A percentile compares a stretch with the other conserved stretches of the same genome.
phyloP scores from a whole-genome alignment of 2,329 filamentous ascomycete genomes.

The Fusarium temperatum region DNA sequence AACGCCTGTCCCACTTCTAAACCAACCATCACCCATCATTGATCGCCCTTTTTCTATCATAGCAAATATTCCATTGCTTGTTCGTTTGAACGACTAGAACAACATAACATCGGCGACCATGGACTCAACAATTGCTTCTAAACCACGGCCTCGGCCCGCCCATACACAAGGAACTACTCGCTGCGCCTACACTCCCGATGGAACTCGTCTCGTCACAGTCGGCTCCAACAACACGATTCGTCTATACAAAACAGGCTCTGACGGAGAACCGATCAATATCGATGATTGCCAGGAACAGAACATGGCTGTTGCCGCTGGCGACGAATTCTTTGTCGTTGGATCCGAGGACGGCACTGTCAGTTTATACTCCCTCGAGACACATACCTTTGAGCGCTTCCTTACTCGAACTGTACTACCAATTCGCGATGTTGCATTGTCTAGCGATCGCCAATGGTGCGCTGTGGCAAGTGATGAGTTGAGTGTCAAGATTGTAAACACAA shows the following conservation, averaged over 20 bases:
- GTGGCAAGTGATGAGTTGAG: conserved; percentile 96
- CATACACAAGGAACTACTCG: conserved; percentile 88
- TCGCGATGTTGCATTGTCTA: conserved; percentile 83
- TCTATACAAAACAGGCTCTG: conserved; percentile 88
- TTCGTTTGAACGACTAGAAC: background rate
- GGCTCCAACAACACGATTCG: conserved; percentile 94
- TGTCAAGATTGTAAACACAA: conserved; percentile 86
- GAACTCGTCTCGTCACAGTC: conserved; percentile 85
- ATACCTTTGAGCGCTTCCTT: conserved; percentile 81
- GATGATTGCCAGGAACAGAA: conserved; percentile 93
- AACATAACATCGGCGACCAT: conserved; percentile 31
- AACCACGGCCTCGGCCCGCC: conserved; percentile 71
- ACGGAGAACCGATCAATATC: conserved; percentile 91
- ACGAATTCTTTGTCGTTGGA: conserved; percentile 87
- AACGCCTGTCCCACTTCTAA: conserved; percentile 18
- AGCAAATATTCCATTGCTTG: conserved; percentile 11
- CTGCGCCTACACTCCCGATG: conserved; percentile 89
- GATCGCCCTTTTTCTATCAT: conserved; percentile 4
- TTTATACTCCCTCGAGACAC: conserved; percentile 82
- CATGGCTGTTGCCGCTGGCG: conserved; percentile 76
- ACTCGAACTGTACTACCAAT: conserved; percentile 86
- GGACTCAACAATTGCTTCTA: conserved; percentile 48
- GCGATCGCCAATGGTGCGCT: conserved; percentile 86
- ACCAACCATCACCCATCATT: conserved; percentile 10
- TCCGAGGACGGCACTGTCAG: conserved; percentile 97